Evolutionary conservation across 202 grass and related monocot genomes (phyloP).

Genomic region (Zizania palustris): DNA sequence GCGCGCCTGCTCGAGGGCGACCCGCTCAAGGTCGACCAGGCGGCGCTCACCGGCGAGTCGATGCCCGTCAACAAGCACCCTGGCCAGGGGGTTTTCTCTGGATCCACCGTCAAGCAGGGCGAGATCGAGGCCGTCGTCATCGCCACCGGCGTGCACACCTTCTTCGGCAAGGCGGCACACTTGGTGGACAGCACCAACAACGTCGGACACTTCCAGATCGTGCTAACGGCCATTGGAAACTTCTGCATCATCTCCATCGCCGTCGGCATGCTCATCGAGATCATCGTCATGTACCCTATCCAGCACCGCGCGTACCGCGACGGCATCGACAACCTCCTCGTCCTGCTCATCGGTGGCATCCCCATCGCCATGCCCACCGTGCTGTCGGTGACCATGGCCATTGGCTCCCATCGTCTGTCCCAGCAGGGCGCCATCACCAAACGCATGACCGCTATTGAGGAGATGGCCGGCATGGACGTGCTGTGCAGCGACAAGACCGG

Average conservation of each 20-base stretch:
- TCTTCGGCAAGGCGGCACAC: constrained; percentile 97
- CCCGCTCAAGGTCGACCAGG: constrained; percentile 88
- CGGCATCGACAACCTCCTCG: constrained; percentile 86
- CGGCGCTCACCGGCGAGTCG: constrained; percentile 76
- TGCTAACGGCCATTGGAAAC: constrained; percentile 76
- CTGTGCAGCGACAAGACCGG: constrained; percentile 94
- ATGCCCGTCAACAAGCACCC: constrained; percentile 70
- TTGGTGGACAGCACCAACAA: constrained; percentile 91
- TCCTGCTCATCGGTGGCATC: constrained; percentile 85
- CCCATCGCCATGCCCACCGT: constrained; percentile 95
- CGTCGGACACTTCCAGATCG: constrained; percentile 81
- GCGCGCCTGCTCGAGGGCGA: constrained; percentile 74
- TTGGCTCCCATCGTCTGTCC: constrained; percentile 74
- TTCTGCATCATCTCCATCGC: constrained; percentile 87
- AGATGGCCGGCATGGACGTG: constrained; percentile 91
- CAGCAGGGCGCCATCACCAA: constrained; percentile 90
- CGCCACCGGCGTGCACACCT: constrained; percentile 85
- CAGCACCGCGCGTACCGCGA: constrained; percentile 66
- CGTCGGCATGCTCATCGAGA: constrained; percentile 56
- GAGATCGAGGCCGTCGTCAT: constrained; percentile 90
- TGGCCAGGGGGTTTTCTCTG: constrained; percentile 65
- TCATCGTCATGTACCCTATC: constrained; percentile 75
- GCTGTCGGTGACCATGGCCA: constrained; percentile 89
- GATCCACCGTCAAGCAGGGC: constrained; percentile 80
- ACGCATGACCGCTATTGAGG: constrained; percentile 95